Evolutionary conservation across 208 protist species (phyloP), one percentile per base, ranked within the genome.

Genomic region (Lotmaria passim): DNA sequence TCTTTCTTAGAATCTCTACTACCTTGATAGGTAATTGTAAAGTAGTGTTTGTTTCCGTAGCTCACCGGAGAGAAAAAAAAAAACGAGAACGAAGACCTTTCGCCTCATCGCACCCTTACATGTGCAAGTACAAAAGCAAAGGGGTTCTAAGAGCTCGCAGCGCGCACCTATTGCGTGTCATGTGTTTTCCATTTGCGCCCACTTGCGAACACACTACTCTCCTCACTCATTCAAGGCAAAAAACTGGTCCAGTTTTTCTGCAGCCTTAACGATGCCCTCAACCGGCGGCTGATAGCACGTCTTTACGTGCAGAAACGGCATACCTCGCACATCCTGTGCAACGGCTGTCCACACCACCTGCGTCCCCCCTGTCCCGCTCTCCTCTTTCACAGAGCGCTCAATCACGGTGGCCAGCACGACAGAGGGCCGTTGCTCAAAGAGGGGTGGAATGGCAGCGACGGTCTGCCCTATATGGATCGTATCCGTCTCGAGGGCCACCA

Each of bases 391-490:
- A 0, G 70, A 50, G 10, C 70, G 70, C 41, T 95, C 85, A 41
- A 93, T 80, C 19, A 95, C 60, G 28, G 82, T 82, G 11, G 85
- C 90, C 14, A 79, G 63, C 53, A 91, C 82, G 23, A 92, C 79
- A 10, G 86, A 86, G 15, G 90, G 90, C 33, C 77, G 61, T 46
- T 93, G 79, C 19, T 72, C 14, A 51, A 91, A 86, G 50, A 84
- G 63, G 7, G 90, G 86, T 26, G 83, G 83, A 15, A 95, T 77
- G 28, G 88, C 78, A 0, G 82, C 80, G 24, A 95, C 90, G 15
- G 68, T 86, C 57, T 75, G 63, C 24, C 90, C 90, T 62, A 76
- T 50, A 26, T 74, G 78, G 12, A 95, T 69, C 2, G 46, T 57
- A 1, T 79, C 73, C 28, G 71, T 43, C 0, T 75, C 65, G 31